These are phyloP conservation scores for Cryptococcus maquisensis DNA, from an alignment of 1,284 basidiomycete species.

Conservation along the genomic window DNA sequence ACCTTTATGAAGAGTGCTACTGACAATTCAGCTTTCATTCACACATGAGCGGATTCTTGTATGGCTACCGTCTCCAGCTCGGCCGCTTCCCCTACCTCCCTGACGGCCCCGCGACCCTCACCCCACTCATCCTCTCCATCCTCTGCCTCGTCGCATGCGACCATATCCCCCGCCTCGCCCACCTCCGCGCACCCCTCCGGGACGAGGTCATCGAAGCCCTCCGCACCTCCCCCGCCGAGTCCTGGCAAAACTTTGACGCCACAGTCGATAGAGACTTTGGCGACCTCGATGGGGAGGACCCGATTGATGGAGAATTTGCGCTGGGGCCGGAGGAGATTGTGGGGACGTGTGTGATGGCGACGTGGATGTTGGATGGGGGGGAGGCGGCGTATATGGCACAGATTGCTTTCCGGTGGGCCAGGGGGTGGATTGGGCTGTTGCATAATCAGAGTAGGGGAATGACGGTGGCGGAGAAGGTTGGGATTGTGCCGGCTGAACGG, in stretches of 20 bases:
- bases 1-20: not conserved
- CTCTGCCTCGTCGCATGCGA: conserved; percentile 39
- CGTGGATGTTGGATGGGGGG: conserved; percentile 32
- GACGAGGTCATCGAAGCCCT: conserved; percentile 29
- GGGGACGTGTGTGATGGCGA: conserved; percentile 34
- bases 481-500: conserved; percentile 34
- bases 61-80: conserved; percentile 39
- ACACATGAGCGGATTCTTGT: conserved; percentile 31
- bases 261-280: conserved; percentile 5
- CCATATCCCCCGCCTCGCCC: conserved; percentile 23
- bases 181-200: conserved; percentile 22
- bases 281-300: conserved; percentile 19
- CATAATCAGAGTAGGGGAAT: not conserved
- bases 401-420: conserved; percentile 41
- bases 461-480: conserved; percentile 30
- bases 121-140: conserved; percentile 42
- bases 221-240: conserved; percentile 34
- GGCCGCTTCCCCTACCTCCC: conserved; percentile 40
- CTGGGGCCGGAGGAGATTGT: conserved; percentile 48
- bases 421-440: conserved; percentile 42
- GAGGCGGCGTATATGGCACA: conserved; percentile 31
- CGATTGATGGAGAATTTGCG: conserved; percentile 42
- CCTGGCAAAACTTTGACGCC: conserved; percentile 18
- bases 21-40: conserved; percentile 31
- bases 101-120: conserved; percentile 34